Base-by-base conservation (phyloP, 345 rosid species). In the Brassica cretica region DNA sequence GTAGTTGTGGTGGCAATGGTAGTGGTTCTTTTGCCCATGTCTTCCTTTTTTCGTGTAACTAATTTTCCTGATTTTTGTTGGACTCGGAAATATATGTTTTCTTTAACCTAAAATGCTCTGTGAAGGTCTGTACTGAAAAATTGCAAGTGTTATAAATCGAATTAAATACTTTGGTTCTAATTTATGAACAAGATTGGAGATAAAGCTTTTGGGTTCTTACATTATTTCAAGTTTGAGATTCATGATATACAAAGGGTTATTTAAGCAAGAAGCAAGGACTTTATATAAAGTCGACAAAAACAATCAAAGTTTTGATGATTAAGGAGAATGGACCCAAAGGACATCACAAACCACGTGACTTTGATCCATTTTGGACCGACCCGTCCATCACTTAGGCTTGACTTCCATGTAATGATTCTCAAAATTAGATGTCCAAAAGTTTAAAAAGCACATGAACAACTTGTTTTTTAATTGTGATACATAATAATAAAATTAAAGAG, bases 271-370 rank as follows among this genome's bases (percentile, higher is more conserved):
- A 44, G 72, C 62, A 66, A 72, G 0, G 11, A 44, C 74, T 72
- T 73, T 73, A 24, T 78, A 61, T 25, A 72, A 72, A 78, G 68
- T 79, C 14, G 70, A 74, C 60, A 68, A 73, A 61, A 79, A 25
- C 55, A 68, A 73, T 68, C 67, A 64, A 79, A 79, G 67, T 68
- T 27, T 27, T 79, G 75, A 79, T 79, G 75, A 69, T 79, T 74
- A 69, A 46, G 75, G 70, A 39, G 61, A 63, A 79, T 69, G 78
- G 82, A 74, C 79, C 78, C 77, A 61, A 73, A 60, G 46, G 68
- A 68, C 82, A 59, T 10, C n/a, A 68, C 18, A 27, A 35, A 72
- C 82, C 82, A 79, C 72, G 82, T 79, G 82, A 73, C 74, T 15
- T 46, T 66, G 56, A 78, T 68, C 74, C 35, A 35, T 78, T 64